Percentiles rank a stretch among this genome's conserved stretches.
These are phyloP conservation scores for Rhododendron vialii DNA, from an alignment of 148 eudicot species.

Conservation along the genomic window DNA sequence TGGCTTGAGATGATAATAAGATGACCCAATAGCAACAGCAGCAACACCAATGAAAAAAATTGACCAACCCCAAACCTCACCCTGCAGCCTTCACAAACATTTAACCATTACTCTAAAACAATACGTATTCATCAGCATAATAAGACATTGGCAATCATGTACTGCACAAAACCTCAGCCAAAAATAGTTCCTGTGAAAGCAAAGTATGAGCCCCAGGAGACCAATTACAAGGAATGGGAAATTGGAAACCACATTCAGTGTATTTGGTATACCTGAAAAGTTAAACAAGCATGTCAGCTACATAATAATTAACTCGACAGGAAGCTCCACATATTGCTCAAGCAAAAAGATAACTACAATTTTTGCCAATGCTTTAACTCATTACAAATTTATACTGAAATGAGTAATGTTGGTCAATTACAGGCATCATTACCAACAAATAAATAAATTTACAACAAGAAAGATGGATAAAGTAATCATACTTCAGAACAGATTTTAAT, in stretches of 20 bases:
- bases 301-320: no score
- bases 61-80: slow-evolving; percentile 94
- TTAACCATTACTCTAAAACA: not conserved
- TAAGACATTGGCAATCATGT: slow-evolving; percentile 1
- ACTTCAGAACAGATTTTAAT: not conserved
- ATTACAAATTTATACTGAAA: not conserved
- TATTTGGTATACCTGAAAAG: slow-evolving; percentile 78
- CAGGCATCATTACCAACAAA: not conserved
- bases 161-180: slow-evolving; percentile 54
- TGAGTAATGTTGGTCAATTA: not conserved
- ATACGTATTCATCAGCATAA: not conserved
- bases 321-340: not conserved
- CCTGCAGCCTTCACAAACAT: slow-evolving; percentile 53
- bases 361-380: not conserved
- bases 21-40: slow-evolving; percentile 86
- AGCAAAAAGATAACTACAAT: not conserved
- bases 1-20: slow-evolving; percentile 92
- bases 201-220: slow-evolving; percentile 70
- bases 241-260: slow-evolving; percentile 81
- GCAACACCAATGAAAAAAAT: slow-evolving; percentile 80
- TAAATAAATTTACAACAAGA: not conserved
- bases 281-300: slow-evolving; percentile 19
- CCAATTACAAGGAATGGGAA: slow-evolving; percentile 81
- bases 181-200: slow-evolving; percentile 66
- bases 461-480: not conserved